Evolutionary conservation across 2,329 filamentous ascomycete species (phyloP).

Genomic region (Neurospora sp.): DNA sequence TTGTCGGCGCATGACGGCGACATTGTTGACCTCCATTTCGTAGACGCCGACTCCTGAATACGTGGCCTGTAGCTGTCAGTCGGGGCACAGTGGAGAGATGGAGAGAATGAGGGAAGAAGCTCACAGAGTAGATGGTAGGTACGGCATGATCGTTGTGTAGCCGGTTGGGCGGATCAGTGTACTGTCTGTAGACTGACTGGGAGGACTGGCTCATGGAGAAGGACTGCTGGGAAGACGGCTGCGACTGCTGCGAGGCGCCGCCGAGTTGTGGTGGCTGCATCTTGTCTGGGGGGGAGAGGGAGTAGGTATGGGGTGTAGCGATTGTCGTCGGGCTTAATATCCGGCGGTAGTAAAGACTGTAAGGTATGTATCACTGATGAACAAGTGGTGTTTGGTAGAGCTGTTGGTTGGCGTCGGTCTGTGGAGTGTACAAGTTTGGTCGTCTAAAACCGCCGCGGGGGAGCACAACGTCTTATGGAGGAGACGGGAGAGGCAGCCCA

Average conservation of each 20-base stretch:
- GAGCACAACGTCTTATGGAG: neutral
- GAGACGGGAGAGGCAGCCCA: neutral
- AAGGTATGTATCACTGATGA: neutral
- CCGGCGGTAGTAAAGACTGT: neutral
- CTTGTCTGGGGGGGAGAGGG: neutral
- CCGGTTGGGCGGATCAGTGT: constrained; percentile 28
- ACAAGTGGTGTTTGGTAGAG: neutral
- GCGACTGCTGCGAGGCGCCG: constrained; percentile 30
- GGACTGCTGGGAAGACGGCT: constrained; percentile 44
- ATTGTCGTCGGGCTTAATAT: neutral
- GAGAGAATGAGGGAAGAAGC: constrained; percentile 12
- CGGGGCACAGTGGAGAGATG: neutral
- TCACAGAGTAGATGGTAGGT: constrained; percentile 51
- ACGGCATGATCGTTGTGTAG: constrained; percentile 33
- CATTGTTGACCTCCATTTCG: constrained; percentile 91
- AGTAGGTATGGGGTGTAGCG: neutral
- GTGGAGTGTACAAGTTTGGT: neutral
- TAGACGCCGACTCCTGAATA: constrained; percentile 96
- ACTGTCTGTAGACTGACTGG: constrained; percentile 29
- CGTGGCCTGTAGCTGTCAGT: constrained; percentile 48
- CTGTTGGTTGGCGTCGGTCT: neutral
- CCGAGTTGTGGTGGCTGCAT: constrained; percentile 20
- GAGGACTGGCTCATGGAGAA: constrained; percentile 47
- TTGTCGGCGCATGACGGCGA: constrained; percentile 92
- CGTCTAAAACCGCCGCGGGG: neutral